Conservation (phyloP, 2,329 filamentous ascomycete genomes). For the Penicillium olsonii region DNA sequence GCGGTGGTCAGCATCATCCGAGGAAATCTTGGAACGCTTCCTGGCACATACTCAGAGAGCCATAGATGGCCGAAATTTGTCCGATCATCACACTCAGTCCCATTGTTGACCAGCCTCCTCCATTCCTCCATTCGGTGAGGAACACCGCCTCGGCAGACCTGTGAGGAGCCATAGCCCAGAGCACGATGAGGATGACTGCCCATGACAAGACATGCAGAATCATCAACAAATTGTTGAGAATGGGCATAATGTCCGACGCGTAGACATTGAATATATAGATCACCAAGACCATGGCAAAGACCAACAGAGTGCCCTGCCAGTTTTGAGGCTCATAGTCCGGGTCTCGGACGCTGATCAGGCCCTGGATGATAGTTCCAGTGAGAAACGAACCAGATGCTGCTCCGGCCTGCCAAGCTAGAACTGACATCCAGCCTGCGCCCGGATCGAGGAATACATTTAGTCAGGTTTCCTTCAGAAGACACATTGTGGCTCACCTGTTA, state of each 20-base stretch:
- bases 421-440: constrained; percentile 49
- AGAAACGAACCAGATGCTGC: constrained; percentile 47
- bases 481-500: constrained; percentile 28
- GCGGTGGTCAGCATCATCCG: background rate
- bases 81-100: constrained; percentile 39
- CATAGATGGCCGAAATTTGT: constrained; percentile 36
- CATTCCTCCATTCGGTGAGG: constrained; percentile 33
- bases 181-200: constrained; percentile 31
- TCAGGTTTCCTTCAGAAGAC: background rate
- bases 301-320: constrained; percentile 49
- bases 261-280: constrained; percentile 55
- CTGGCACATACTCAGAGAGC: constrained; percentile 25
- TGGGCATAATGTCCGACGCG: constrained; percentile 29
- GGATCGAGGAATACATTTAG: background rate
- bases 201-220: constrained; percentile 41
- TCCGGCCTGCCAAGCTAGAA: constrained; percentile 54
- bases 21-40: too few species aligned
- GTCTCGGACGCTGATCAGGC: constrained; percentile 33
- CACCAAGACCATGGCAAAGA: constrained; percentile 51
- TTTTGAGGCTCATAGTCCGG: constrained; percentile 25
- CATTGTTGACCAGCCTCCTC: constrained; percentile 39
- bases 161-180: constrained; percentile 35
- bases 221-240: constrained; percentile 39
- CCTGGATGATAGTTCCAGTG: constrained; percentile 37
- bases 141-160: constrained; percentile 32